Evolutionary conservation across 768 basidiomycete species (phyloP).

Genomic region (Termitomyces eurrhizus): DNA sequence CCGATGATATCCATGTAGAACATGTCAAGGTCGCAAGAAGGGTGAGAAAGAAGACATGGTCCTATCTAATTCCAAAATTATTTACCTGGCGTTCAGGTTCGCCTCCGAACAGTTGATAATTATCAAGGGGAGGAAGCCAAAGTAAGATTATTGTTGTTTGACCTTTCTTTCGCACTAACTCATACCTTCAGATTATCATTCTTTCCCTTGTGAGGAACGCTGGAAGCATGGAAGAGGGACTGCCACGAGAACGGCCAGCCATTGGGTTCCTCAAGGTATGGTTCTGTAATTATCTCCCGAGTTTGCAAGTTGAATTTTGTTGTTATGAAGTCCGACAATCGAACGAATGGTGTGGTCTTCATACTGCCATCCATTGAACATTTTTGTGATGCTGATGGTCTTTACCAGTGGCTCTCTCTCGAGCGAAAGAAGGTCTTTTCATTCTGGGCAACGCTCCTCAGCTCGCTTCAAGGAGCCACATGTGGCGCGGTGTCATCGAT

Average conservation of each 20-base stretch:
- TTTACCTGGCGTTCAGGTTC: conserved; percentile 37
- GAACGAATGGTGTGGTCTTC: conserved; percentile 44
- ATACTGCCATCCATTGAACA: background rate
- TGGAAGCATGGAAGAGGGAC: conserved; percentile 36
- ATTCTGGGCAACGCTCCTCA: conserved; percentile 66
- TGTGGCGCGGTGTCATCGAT: conserved; percentile 59
- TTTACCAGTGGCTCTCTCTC: conserved; percentile 59
- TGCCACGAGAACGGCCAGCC: conserved; percentile 29
- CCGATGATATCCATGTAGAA: conserved; percentile 29
- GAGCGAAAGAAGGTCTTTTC: conserved; percentile 71
- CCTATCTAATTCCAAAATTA: background rate
- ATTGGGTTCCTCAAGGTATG: conserved; percentile 76
- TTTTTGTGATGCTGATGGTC: conserved; percentile 1
- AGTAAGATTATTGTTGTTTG: conserved; percentile 21
- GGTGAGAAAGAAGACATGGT: conserved; percentile 30
- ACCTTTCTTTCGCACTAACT: background rate
- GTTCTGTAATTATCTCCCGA: background rate
- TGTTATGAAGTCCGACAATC: conserved; percentile 43
- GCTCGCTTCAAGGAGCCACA: conserved; percentile 43
- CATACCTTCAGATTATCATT: conserved; percentile 50
- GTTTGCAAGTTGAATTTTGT: background rate
- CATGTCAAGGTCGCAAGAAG: conserved; percentile 48
- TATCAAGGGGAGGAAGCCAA: conserved; percentile 75
- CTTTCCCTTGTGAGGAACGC: conserved; percentile 72
- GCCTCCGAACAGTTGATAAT: conserved; percentile 72